Evolutionary conservation across 2,329 filamentous ascomycete genomes (phyloP), one percentile per base, ranked within the genome.

Genomic region (Dryadomyces quercus-mongolicae): DNA sequence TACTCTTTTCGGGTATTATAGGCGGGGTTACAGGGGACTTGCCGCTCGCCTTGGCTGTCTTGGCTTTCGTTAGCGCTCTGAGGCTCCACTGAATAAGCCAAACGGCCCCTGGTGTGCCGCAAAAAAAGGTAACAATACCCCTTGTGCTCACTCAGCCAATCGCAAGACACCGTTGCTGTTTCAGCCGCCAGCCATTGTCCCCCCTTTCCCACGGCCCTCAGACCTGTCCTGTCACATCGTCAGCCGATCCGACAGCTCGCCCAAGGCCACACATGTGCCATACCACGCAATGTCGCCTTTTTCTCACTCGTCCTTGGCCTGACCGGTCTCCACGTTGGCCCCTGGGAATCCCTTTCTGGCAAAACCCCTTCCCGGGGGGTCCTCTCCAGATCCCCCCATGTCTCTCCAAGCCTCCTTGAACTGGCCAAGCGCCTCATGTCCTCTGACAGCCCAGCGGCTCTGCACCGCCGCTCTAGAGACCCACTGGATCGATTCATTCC

Each of bases 191-290:
- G 36, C 7, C 36, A 40, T 40, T 12, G 10, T 40, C 25, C 36
- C 36, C 36, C 36, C 36, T 40, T 40, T 45, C 36, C 42, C 12
- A 44, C 42, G 15, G 42, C 52, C 22, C 36, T 55, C 54, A 57
- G 60, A 61, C 60, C 56, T 53, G 56, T 42, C 25, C 46, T 58
- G 61, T 61, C 59, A 57, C 54, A 63, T 61, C 58, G 55, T 59
- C 59, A 49, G 61, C 56, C 56, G 55, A 57, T 57, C 60, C 58
- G 55, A 59, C 58, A 56, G 16, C 52, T 20, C 45, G 42, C 56
- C 42, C n/a, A 31, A 31, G 25, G 25, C 25, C 25, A 31, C 25
- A 4, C 8, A 8, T 31, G 25, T 31, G 25, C 4, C 25, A 31
- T 31, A 31, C 25, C 25, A 31, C 25, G 25, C 25, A 31, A 31